Base-by-base conservation (phyloP, 768 basidiomycete genomes). In the Rhodotorula babjevae region DNA sequence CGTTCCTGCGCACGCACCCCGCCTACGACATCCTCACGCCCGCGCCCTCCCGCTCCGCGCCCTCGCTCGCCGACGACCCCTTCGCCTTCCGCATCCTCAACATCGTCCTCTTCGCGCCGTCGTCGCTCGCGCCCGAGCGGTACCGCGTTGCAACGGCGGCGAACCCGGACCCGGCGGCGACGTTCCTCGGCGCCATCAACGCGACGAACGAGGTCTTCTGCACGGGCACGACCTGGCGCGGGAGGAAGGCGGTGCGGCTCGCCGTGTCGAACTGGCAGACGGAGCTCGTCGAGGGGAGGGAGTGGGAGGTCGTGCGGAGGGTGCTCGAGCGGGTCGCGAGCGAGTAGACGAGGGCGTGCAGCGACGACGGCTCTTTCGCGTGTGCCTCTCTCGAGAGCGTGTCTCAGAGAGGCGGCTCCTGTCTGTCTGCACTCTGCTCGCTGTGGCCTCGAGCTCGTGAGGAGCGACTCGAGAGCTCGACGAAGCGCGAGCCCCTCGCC, bases 181-280 rank as follows among this genome's bases (percentile, higher is more conserved):
- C 63, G 59, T 72, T 84, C 29, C 75, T 80, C 4, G 47, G 66
- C 25, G 79, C 77, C 16, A 78, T 84, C 64, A 84, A 84, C 70
- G 76, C 65, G 29, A 78, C 77, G 25, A 76, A 81, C 57, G 76
- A 77, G 68, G 78, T 83, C 25, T 84, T 82, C 68, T 80, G 82
- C 6, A 81, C 81, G 18, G 78, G 77, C 0, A 82, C 83, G 33
- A 76, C 57, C 2, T 83, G 82, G 83, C 78, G 78, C 31, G 81
- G 82, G 3, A 50, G 76, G 31, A 77, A 79, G 15, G 83, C 82
- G 10, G 79, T 82, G 2, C 68, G 84, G 71, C 65, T 84, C 40
- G 83, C 83, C 0, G 83, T 84, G 8, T 79, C 79, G 47, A 83
- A 82, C 60, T 81, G 81, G 81, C 63, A 58, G 76, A 80, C 81